Evolutionary conservation across 495 filamentous ascomycete species (phyloP).

Genomic region (Penicillium desertorum): DNA sequence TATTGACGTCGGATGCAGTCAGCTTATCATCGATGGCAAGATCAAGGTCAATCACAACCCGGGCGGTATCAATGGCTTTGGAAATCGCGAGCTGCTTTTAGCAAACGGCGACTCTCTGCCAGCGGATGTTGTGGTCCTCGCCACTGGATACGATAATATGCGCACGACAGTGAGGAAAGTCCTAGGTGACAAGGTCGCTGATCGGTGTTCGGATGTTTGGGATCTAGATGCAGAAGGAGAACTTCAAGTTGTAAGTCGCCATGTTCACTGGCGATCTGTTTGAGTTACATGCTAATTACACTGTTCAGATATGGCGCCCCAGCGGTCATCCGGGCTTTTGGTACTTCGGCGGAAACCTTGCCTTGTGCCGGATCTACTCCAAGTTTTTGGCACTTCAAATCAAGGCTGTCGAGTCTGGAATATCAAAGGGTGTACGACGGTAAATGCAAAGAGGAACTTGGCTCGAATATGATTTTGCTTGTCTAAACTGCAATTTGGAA

Average conservation of each 20-base stretch:
- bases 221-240: constrained; percentile 79
- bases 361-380: constrained; percentile 69
- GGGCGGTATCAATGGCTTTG: constrained; percentile 57
- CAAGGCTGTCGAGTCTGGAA: constrained; percentile 61
- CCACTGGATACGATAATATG: constrained; percentile 85
- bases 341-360: constrained; percentile 78
- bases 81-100: constrained; percentile 55
- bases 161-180: constrained; percentile 57
- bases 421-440: constrained; percentile 16
- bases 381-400: constrained; percentile 73
- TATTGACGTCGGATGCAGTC: constrained; percentile 70
- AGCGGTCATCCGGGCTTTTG: constrained; percentile 75
- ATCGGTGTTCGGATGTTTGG: constrained; percentile 70
- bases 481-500: neutral
- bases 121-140: constrained; percentile 76
- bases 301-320: constrained; percentile 61
- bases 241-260: constrained; percentile 43
- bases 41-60: constrained; percentile 70
- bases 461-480: neutral
- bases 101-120: constrained; percentile 63
- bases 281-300: constrained; percentile 11
- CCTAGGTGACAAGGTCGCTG: constrained; percentile 68
- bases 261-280: neutral
- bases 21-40: constrained; percentile 72
- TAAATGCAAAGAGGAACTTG: neutral